Base-by-base conservation (phyloP, 2,329 filamentous ascomycete species). In the Pezicula rhizophila region DNA sequence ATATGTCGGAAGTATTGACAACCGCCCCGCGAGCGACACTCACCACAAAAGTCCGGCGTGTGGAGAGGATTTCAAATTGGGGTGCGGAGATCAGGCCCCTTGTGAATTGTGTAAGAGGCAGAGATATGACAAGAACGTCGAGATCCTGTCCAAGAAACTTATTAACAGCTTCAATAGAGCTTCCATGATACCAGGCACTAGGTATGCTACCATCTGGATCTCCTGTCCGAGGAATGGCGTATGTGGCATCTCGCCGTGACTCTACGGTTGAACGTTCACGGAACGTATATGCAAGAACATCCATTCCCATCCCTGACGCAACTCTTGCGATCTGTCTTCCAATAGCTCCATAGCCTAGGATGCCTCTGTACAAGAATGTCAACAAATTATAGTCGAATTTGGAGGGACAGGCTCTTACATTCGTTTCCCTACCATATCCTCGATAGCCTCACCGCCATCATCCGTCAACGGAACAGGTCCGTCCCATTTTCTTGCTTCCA, bases 231-330 rank as follows among this genome's bases (percentile, higher is more conserved):
- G 82, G 79, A 0, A 88, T 79, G 31, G 84, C 77, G 68, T 84
- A 92, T 5, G 80, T 78, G 11, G 68, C 62, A 65, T 92, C 86
- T 26, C 67, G 70, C 41, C 77, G 77, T 1, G 81, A 84, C 47
- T 82, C 82, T 0, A 81, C 76, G 0, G 85, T 89, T 8, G 70
- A 64, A n/a, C 84, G 82, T 1, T 84, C 78, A 23, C 79, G 80
- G 0, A 86, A 81, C 0, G 87, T 92, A 69, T 86, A 90, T 1
- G 87, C 87, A 61, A 89, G 73, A 0, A 92, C 78, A 23, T 80
- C 73, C 76, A 88, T 84, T 15, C 87, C 87, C 58, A 89, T 66
- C 2, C 84, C 82, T 12, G 72, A 72, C 10, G 78, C 77, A 3
- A 88, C 74, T 8, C 75, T 71, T 3, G 76, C 77, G 4, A 68